Conservation (phyloP, 345 rosid species). For the Leavenworthia alabamica region DNA sequence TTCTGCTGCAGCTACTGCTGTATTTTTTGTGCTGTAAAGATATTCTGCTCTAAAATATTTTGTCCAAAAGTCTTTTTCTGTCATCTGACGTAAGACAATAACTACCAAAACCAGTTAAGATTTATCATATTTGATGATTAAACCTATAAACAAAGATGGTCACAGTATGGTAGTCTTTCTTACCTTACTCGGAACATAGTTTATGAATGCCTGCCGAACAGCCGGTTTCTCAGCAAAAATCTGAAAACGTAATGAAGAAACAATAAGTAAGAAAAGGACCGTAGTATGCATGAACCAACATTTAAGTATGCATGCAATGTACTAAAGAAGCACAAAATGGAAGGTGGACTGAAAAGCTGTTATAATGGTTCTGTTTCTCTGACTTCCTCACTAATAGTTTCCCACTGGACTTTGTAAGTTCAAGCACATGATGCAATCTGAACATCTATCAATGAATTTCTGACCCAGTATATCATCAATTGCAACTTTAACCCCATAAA, state of each 20-base stretch:
- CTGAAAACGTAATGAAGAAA: slow-evolving; percentile 37
- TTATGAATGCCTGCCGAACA: slow-evolving; percentile 77
- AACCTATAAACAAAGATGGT: slow-evolving; percentile 6
- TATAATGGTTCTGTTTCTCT: neutral
- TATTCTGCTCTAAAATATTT: slow-evolving; percentile 92
- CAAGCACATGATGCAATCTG: slow-evolving; percentile 3
- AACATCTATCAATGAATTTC: neutral
- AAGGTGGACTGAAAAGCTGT: slow-evolving; percentile 2
- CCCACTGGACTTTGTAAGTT: neutral
- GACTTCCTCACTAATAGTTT: neutral
- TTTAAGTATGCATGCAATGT: neutral
- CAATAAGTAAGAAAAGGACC: neutral
- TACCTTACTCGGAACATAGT: slow-evolving; percentile 86
- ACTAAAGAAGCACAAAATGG: neutral
- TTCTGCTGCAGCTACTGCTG: slow-evolving; percentile 79
- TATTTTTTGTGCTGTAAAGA: slow-evolving; percentile 70
- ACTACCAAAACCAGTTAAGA: slow-evolving; percentile 4
- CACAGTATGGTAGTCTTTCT: slow-evolving; percentile 16
- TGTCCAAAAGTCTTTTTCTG: slow-evolving; percentile 90
- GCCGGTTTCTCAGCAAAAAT: slow-evolving; percentile 98
- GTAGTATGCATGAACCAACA: neutral
- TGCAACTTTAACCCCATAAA: neutral
- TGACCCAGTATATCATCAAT: neutral
- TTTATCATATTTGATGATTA: neutral
- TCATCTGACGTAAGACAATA: slow-evolving; percentile 48